Base-by-base conservation (phyloP, 768 basidiomycete species). In the Mycena chlorophos region DNA sequence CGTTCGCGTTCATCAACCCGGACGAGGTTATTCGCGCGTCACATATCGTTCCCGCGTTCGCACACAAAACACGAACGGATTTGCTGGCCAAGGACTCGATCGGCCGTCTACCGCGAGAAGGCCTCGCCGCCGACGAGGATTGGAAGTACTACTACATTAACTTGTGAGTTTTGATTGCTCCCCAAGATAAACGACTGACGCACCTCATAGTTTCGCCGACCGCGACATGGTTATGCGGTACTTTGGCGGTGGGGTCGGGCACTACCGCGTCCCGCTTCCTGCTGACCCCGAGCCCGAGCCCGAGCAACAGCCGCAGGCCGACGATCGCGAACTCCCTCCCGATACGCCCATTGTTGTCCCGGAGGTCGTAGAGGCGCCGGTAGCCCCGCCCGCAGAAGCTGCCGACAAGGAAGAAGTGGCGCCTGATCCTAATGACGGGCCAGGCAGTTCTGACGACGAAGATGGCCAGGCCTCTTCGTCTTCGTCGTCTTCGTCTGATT, bases 1-100 rank as follows among this genome's bases (percentile, higher is more conserved):
- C 69, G 2, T 78, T 76, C 46, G 66, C 74, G 0, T 78, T 78
- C 34, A 10, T 78, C 0, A 64, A 77, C 54, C 78, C 76, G 0
- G 46, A 50, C 1, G 49, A 58, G 0, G 65, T 78, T 8, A 57
- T 77, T 16, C 53, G 69, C 0, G 67, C 58, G 0, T 60, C 52
- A 0, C 72, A 77, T 51, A 47, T 77, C 0, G 68, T 77, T 4
- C 76, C 75, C 0, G 73, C 56, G 0, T 77, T 71, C 43, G 17
- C 29, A 0, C 22, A 50, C 26, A 23, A 1, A 5, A 22, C 3
- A 65, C 63, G 5, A 57, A 65, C 0, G 10, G 25, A 34, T 26
- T 19, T 51, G 5, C 23, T 29, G 13, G 57, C 5, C 5, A 31
- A 16, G 54, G 57, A 5, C 49, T 48, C 23, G 43, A 68, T 26